phyloP scores from a whole-genome alignment of 345 rosid genomes.

The Eucalyptus cloeziana region DNA sequence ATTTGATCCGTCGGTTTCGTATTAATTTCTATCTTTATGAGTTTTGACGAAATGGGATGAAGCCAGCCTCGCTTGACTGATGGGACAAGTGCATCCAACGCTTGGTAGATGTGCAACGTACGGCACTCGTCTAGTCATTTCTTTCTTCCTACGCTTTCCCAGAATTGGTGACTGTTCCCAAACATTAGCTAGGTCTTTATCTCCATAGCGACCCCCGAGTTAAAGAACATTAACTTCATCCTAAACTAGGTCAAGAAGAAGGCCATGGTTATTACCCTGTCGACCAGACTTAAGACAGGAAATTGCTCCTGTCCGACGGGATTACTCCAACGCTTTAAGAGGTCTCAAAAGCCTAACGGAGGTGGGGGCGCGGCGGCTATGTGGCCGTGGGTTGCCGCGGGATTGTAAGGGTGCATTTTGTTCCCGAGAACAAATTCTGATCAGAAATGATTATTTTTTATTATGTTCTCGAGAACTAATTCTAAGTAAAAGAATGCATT shows the following conservation, averaged over 20 bases:
- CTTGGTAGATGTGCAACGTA: background rate
- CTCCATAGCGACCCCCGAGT: background rate
- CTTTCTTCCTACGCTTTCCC: background rate
- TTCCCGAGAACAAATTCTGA: too few species aligned
- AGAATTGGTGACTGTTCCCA: background rate
- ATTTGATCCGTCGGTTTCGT: too few species aligned
- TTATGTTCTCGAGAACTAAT: too few species aligned
- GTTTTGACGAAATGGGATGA: fast-evolving
- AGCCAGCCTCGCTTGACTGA: too few species aligned
- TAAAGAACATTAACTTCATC: background rate
- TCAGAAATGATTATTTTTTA: too few species aligned
- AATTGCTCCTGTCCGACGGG: background rate
- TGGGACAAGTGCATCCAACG: background rate
- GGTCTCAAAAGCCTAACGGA: background rate
- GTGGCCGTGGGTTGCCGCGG: background rate
- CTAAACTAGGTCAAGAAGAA: background rate
- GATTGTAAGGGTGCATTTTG: too few species aligned
- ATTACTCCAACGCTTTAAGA: background rate
- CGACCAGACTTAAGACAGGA: background rate
- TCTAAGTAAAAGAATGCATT: too few species aligned
- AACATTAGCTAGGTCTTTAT: background rate
- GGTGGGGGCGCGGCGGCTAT: background rate
- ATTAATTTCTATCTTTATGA: too few species aligned
- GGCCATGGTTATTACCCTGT: background rate
- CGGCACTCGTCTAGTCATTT: background rate